These are phyloP conservation scores for Westerdykella ornata DNA, from an alignment of 2,329 filamentous ascomycete species.

Conservation along the genomic window DNA sequence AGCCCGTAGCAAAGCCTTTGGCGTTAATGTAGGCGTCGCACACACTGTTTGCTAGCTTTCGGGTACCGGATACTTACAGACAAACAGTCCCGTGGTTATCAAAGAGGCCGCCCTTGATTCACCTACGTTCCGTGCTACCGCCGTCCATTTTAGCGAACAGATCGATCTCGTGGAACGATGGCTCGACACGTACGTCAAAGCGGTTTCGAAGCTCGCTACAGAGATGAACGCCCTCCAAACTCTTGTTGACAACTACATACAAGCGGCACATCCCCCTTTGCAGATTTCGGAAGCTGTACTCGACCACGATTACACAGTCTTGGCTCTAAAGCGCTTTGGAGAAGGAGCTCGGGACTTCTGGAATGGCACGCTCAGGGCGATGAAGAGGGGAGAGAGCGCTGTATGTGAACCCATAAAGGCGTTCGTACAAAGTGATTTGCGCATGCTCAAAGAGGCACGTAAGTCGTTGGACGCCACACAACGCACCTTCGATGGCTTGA, in stretches of 20 bases:
- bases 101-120: constrained; percentile 96
- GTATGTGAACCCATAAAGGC: constrained; percentile 74
- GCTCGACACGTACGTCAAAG: constrained; percentile 67
- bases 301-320: constrained; percentile 89
- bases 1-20: constrained; percentile 38
- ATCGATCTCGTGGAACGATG: constrained; percentile 86
- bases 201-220: constrained; percentile 54
- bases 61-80: constrained; percentile 4
- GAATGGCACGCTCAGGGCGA: constrained; percentile 64
- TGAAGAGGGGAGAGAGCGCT: constrained; percentile 69
- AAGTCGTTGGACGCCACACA: constrained; percentile 71
- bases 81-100: constrained; percentile 65
- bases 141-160: constrained; percentile 83
- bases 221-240: constrained; percentile 71
- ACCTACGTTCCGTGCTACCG: constrained; percentile 84
- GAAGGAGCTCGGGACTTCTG: constrained; percentile 87
- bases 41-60: no score
- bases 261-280: constrained; percentile 65
- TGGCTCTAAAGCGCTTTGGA: constrained; percentile 76
- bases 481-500: constrained; percentile 72
- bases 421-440: constrained; percentile 74
- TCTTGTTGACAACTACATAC: constrained; percentile 68
- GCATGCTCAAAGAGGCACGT: constrained; percentile 77
- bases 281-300: constrained; percentile 75
- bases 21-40: constrained; percentile 35